Conservation (phyloP, 164 flowering plant species). For the Brasenia schreberi region DNA sequence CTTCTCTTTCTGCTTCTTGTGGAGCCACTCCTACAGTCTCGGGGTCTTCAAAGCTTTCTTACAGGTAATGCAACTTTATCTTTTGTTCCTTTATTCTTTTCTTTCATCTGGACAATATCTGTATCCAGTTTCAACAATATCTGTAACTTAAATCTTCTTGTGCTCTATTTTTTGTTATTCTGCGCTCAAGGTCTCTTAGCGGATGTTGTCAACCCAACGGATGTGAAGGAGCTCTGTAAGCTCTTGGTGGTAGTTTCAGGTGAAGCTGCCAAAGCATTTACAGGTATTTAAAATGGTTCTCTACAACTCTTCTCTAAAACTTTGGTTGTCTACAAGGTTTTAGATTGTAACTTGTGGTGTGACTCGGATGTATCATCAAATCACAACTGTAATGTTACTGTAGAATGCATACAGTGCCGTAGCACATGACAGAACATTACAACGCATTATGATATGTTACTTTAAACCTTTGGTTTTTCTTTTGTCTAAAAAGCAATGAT, state of each 20-base stretch:
- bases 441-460: too few species aligned
- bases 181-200: slow-evolving; percentile 66
- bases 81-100: neutral
- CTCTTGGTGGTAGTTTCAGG: slow-evolving; percentile 54
- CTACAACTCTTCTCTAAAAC: too few species aligned
- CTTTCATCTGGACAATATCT: neutral
- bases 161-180: neutral
- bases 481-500: neutral
- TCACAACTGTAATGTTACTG: too few species aligned
- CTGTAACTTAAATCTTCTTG: neutral
- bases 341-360: too few species aligned
- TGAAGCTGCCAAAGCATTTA: slow-evolving; percentile 54
- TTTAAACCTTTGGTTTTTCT: neutral
- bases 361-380: too few species aligned
- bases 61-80: slow-evolving; percentile 35
- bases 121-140: too few species aligned
- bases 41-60: slow-evolving; percentile 66
- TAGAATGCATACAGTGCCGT: too few species aligned
- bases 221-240: slow-evolving; percentile 73
- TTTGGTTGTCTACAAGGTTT: neutral
- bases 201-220: slow-evolving; percentile 71
- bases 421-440: too few species aligned
- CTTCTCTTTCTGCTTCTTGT: slow-evolving; percentile 36
- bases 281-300: slow-evolving; percentile 29
- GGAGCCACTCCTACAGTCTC: slow-evolving; percentile 21